A percentile compares a stretch with the other conserved stretches of the same genome.
phyloP scores from a whole-genome alignment of 2,329 filamentous ascomycete genomes.

The Aspergillus sclerotialis region DNA sequence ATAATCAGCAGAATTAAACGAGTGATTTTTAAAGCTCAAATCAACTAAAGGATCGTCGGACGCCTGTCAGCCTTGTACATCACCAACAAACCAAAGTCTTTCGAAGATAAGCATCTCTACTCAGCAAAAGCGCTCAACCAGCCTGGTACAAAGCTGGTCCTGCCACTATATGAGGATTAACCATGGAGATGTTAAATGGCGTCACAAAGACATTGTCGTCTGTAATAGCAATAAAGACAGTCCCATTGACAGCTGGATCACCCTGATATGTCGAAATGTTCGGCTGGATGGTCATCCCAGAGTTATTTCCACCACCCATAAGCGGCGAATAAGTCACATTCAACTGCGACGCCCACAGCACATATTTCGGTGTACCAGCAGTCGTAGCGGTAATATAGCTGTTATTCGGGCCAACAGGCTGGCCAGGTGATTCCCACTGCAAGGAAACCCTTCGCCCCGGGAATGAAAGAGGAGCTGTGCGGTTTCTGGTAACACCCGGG shows the following conservation, averaged over 20 bases:
- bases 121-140: too few relatives aligned
- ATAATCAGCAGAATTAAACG: too few relatives aligned
- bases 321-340: constrained; percentile 64
- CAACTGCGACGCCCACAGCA: constrained; percentile 70
- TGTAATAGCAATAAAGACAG: constrained; percentile 72
- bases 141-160: constrained; percentile 67
- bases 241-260: constrained; percentile 66
- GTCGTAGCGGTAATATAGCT: constrained; percentile 62
- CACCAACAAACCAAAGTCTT: too few relatives aligned
- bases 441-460: constrained; percentile 66
- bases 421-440: constrained; percentile 64
- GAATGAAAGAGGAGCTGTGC: constrained; percentile 64
- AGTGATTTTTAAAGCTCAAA: too few relatives aligned
- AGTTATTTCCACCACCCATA: constrained; percentile 45
- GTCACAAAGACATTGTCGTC: constrained; percentile 62
- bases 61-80: too few relatives aligned
- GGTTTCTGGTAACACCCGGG: constrained; percentile 62
- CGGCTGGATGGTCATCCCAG: constrained; percentile 66
- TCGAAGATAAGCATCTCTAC: too few relatives aligned
- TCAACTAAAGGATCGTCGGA: too few relatives aligned
- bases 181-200: constrained; percentile 65
- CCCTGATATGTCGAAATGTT: constrained; percentile 59
- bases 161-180: constrained; percentile 72
- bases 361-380: constrained; percentile 57
- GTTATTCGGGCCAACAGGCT: constrained; percentile 69